Evolutionary conservation across 1,139 yeast genomes (phyloP), one percentile per base, ranked within the genome.

Genomic region (Geotrichum aggregatum): DNA sequence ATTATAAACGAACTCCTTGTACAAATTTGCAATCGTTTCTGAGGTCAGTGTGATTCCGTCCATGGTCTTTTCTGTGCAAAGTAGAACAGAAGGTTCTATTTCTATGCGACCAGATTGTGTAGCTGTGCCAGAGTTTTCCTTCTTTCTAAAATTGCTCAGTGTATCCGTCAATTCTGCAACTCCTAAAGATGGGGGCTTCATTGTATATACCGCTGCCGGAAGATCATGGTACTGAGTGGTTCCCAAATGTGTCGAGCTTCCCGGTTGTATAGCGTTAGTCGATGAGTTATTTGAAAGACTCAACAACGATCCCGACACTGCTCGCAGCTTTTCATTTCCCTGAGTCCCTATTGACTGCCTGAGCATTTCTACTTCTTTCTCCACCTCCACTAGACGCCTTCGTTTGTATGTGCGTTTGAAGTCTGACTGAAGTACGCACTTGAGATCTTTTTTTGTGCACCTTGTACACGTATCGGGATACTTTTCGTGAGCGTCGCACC

Each of bases 321-420:
- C 48, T 36, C 53, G 34, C 21, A 59, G 50, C 31, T 60, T 55
- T 24, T 56, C 59, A 10, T 46, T 44, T 22, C 58, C 62, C 14
- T 55, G 30, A 8, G 19, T 19, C 26, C 39, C 77, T 54, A 87
- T 67, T 42, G 81, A 77, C 59, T 76, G 75, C 60, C 84, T 79
- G 58, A 91, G 70, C 59, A 80, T 87, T 52, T 77, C 75, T 59
- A 85, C 84, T 65, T 91, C 95, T 60, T 76, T 78, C 64, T 91
- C 98, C 50, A 92, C 82, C 64, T 84, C 87, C 26, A 87, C 92
- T 47, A 89, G 78, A 52, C 95, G 76, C 3, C 70, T 65, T 52
- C 98, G 74, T 64, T 91, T 92, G 58, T 86, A 86, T 0, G 96
- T 88, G 60, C 98, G 74, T 66, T 89, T 87, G 66, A 87, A 92